These are phyloP conservation scores for Scleroderma bovista DNA, from an alignment of 768 basidiomycete genomes.

Conservation along the genomic window DNA sequence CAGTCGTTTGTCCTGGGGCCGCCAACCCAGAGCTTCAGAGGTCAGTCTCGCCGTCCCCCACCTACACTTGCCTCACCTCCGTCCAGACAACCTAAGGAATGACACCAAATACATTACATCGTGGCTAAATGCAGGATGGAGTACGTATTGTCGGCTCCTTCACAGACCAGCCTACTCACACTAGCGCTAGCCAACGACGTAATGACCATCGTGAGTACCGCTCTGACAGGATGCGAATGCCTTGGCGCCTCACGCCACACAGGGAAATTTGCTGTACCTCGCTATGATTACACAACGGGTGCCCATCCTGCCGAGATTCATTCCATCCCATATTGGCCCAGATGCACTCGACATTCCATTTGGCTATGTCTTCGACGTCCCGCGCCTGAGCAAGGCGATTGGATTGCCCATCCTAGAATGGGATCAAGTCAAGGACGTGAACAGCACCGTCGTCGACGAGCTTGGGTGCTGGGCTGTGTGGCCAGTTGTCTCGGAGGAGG, in stretches of 20 bases:
- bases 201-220: slow-evolving; percentile 54
- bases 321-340: slow-evolving; percentile 49
- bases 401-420: slow-evolving; percentile 53
- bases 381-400: slow-evolving; percentile 40
- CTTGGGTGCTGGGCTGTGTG: slow-evolving; percentile 19
- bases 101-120: slow-evolving; percentile 65
- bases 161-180: background rate
- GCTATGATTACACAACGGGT: slow-evolving; percentile 53
- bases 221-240: background rate
- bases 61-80: background rate
- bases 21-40: slow-evolving; percentile 46
- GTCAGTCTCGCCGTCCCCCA: no score
- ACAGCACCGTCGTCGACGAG: slow-evolving; percentile 29
- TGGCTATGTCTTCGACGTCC: slow-evolving; percentile 56
- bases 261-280: slow-evolving; percentile 57
- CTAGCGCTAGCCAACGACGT: slow-evolving; percentile 60
- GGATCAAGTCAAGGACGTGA: slow-evolving; percentile 52
- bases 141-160: slow-evolving; percentile 31
- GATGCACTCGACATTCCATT: slow-evolving; percentile 48
- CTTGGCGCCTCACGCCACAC: slow-evolving; percentile 23
- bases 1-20: slow-evolving; percentile 34
- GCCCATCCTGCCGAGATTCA: slow-evolving; percentile 54
- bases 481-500: slow-evolving; percentile 13
- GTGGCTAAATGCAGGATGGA: slow-evolving; percentile 78
- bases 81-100: slow-evolving; percentile 54